Evolutionary conservation across 768 basidiomycete species (phyloP), one percentile per base, ranked within the genome.

Genomic region (Daedalea quercina): DNA sequence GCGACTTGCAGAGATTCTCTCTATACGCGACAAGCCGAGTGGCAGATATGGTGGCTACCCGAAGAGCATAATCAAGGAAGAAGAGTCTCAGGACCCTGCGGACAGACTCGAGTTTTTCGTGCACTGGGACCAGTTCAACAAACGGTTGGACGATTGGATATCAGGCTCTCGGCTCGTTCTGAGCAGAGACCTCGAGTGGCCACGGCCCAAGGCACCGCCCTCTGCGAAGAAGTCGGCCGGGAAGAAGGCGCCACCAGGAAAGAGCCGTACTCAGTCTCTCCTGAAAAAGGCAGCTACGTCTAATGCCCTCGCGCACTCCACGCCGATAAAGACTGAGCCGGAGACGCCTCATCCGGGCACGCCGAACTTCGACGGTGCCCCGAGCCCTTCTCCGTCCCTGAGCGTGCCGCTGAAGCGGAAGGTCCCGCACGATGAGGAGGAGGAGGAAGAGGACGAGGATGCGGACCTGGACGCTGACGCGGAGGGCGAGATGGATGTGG

Each of bases 81-180:
- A 77, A 47, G 76, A 80, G 42, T 75, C 64, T 20, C 59, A 73
- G 35, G 78, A 78, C 53, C 78, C 81, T 9, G 85, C 86, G 62
- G 90, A 93, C 67, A 84, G 87, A 61, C 80, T 82, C 68, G 94
- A 98, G 68, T 98, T 84, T 75, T 99, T 98, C 64, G 92, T 98
- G 19, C 96, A 99, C 65, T 99, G 95, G 86, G 93, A 97, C 61
- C 84, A 91, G 58, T 98, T 97, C 79, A 99, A 99, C 76, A 99
- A 99, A 69, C 94, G 96, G 57, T 76, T 98, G 37, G 96, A 99
- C 66, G 96, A 96, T 51, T 99, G 96, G 96, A 87, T 99, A 22
- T 73, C 87, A 13, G 91, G 90, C 15, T 86, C 89, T 1, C 82
- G 95, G 37, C 79, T 99, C 52, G 79, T 98, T 40, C 75, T 94